These are phyloP conservation scores for Agrocybe pediades DNA, from an alignment of 768 basidiomycete species.

Conservation along the genomic window DNA sequence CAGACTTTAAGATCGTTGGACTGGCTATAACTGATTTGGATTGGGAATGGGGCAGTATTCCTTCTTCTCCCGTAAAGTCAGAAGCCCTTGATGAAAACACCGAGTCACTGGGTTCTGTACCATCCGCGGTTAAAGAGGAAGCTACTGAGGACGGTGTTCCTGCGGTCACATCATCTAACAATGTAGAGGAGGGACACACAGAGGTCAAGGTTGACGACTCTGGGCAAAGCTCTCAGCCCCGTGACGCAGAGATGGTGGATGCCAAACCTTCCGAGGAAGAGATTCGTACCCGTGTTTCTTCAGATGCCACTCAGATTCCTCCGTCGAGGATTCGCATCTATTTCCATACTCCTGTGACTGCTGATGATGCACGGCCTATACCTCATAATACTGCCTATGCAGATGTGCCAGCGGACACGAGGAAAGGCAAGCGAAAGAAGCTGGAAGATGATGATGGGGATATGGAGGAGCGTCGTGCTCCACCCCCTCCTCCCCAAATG, in stretches of 20 bases:
- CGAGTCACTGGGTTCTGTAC: constrained; percentile 31
- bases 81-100: constrained; percentile 27
- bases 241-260: constrained; percentile 31
- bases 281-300: constrained; percentile 21
- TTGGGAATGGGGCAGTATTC: constrained; percentile 85
- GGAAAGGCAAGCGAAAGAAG: constrained; percentile 88
- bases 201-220: constrained; percentile 28
- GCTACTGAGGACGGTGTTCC: constrained; percentile 27
- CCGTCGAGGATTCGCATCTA: constrained; percentile 88
- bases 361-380: constrained; percentile 78
- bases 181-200: constrained; percentile 22
- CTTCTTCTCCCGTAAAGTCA: constrained; percentile 37
- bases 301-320: constrained; percentile 43
- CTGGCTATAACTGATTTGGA: constrained; percentile 79
- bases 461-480: constrained; percentile 67
- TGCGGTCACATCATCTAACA: constrained; percentile 14
- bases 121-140: constrained; percentile 35
- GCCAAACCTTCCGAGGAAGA: constrained; percentile 31
- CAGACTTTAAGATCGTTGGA: constrained; percentile 96
- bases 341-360: constrained; percentile 87
- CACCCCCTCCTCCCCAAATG: constrained; percentile 65
- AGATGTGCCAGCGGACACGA: constrained; percentile 53
- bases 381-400: constrained; percentile 58
- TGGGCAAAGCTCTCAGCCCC: constrained; percentile 26
- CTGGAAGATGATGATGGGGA: constrained; percentile 88